Percentiles rank a stretch among this genome's conserved stretches.
Evolutionary conservation across 768 basidiomycete genomes (phyloP).

Genomic region (Termitomyces sp.): DNA sequence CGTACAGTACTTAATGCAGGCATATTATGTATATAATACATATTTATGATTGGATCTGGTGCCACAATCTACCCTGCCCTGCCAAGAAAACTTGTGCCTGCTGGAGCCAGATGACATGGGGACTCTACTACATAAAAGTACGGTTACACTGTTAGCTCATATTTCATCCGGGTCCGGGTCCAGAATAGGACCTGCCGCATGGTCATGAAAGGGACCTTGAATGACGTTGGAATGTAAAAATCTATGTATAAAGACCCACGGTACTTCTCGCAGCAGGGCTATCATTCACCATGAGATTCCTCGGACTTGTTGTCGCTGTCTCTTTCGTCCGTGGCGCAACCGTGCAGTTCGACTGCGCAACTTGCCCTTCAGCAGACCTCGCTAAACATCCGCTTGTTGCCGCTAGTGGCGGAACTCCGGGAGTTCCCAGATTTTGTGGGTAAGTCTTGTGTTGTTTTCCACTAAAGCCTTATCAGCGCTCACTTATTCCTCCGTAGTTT

Average conservation of each 20-base stretch:
- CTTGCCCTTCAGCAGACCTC: conserved; percentile 8
- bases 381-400: conserved; percentile 3
- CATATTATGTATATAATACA: no score
- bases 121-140: background rate
- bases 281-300: background rate
- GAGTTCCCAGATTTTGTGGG: conserved; percentile 11
- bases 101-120: background rate
- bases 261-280: background rate
- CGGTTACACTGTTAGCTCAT: background rate
- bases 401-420: conserved; percentile 6
- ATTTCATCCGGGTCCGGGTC: no score
- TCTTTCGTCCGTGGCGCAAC: background rate
- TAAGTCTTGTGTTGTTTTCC: background rate
- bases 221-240: background rate
- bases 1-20: no score
- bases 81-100: background rate
- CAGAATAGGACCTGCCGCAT: background rate
- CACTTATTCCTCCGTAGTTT: background rate
- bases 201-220: background rate
- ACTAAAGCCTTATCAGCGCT: background rate
- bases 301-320: background rate
- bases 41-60: no score
- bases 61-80: no score
- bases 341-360: conserved; percentile 3
- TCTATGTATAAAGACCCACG: background rate